These are phyloP conservation scores for Citrus cavaleriei DNA, from an alignment of 345 rosid genomes.

Conservation along the genomic window DNA sequence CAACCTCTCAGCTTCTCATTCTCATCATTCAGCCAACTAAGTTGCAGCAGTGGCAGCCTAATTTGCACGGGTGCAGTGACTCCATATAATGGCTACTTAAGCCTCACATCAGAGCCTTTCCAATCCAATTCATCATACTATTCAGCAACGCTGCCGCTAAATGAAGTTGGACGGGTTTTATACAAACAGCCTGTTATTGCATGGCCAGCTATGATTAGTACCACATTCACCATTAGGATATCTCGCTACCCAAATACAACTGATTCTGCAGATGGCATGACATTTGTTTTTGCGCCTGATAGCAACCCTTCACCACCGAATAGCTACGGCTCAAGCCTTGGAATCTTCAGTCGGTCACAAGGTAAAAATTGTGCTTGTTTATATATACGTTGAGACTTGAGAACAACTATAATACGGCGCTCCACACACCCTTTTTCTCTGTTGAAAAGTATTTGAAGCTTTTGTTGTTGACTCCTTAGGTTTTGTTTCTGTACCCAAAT, in stretches of 20 bases:
- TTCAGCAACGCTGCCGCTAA: too few relatives aligned
- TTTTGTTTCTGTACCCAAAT: too few relatives aligned
- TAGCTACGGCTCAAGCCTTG: constrained; percentile 30
- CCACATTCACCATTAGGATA: not conserved
- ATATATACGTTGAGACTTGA: not conserved
- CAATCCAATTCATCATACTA: not conserved
- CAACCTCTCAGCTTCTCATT: constrained; percentile 11
- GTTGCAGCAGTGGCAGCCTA: constrained; percentile 20
- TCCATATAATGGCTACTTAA: constrained; percentile 16
- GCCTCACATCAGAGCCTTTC: constrained; percentile 23
- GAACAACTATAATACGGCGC: too few relatives aligned
- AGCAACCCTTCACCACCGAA: not conserved
- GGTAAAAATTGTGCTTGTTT: constrained; percentile 10
- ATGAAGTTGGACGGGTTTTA: not conserved
- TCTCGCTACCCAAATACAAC: not conserved
- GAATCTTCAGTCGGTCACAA: constrained; percentile 25
- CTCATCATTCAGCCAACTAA: constrained; percentile 16
- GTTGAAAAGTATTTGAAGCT: too few relatives aligned
- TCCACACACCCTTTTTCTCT: too few relatives aligned
- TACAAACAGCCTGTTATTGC: not conserved
- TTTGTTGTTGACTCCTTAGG: too few relatives aligned
- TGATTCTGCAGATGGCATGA: not conserved
- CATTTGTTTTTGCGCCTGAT: not conserved
- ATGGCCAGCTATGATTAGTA: not conserved
- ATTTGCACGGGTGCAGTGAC: constrained; percentile 29